These are phyloP conservation scores for Trypanosoma rangeli DNA, from an alignment of 208 protist species.

Conservation along the genomic window DNA sequence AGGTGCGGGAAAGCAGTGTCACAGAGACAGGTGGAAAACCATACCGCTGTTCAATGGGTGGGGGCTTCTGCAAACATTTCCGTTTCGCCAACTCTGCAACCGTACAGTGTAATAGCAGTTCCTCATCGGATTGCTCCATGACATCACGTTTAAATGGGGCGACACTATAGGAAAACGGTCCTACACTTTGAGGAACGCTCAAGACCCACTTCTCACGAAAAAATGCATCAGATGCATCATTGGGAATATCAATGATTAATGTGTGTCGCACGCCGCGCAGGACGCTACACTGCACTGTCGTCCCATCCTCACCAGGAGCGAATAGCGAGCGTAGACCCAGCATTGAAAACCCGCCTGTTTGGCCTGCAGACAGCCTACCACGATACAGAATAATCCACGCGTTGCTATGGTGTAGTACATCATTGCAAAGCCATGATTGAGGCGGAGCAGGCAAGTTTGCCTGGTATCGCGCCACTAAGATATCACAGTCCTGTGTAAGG, in stretches of 20 bases:
- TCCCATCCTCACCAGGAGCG: conserved; percentile 24
- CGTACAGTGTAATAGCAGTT: conserved; percentile 30
- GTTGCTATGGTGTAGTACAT: conserved; percentile 31
- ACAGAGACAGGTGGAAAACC: conserved; percentile 26
- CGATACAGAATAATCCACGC: conserved; percentile 35
- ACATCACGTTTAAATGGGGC: conserved; percentile 27
- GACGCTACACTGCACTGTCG: conserved; percentile 20
- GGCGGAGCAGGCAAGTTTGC: conserved; percentile 41
- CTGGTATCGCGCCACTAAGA: conserved; percentile 75
- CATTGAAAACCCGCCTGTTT: neutral
- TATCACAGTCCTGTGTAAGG: conserved; percentile 55
- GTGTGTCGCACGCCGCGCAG: conserved; percentile 11
- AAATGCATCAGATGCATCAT: conserved; percentile 18
- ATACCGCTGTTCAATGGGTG: neutral
- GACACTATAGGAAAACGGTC: neutral
- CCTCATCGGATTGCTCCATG: conserved; percentile 32
- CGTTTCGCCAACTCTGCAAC: conserved; percentile 32
- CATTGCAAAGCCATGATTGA: conserved; percentile 22
- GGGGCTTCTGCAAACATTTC: conserved; percentile 11
- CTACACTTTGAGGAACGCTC: conserved; percentile 19
- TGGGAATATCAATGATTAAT: conserved; percentile 24
- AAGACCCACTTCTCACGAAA: conserved; percentile 33
- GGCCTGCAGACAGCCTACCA: neutral
- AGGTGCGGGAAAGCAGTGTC: conserved; percentile 15
- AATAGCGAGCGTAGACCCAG: neutral